phyloP scores from a whole-genome alignment of 1,139 yeast species.

The Hansenula sp. region DNA sequence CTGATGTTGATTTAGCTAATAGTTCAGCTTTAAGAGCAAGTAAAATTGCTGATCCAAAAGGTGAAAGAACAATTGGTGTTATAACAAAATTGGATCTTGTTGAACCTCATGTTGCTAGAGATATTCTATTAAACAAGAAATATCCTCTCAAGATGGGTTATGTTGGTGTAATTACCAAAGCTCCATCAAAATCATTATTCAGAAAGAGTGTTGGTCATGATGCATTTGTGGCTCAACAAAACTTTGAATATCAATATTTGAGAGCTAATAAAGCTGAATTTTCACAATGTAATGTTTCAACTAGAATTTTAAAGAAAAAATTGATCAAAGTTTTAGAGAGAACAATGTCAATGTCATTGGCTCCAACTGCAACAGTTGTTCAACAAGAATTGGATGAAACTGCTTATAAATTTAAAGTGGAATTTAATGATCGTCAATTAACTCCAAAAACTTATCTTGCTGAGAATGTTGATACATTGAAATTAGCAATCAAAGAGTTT shows the following conservation, averaged over 20 bases:
- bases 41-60: slow-evolving; percentile 87
- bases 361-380: slow-evolving; percentile 83
- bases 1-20: slow-evolving; percentile 96
- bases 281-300: slow-evolving; percentile 67
- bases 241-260: slow-evolving; percentile 57
- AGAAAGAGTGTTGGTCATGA: slow-evolving; percentile 32
- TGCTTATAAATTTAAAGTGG: slow-evolving; percentile 89
- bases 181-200: slow-evolving; percentile 44
- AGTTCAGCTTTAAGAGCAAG: slow-evolving; percentile 93
- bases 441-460: slow-evolving; percentile 95
- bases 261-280: slow-evolving; percentile 58
- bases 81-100: slow-evolving; percentile 91
- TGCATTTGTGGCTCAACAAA: slow-evolving; percentile 56
- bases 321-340: slow-evolving; percentile 82
- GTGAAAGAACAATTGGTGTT: slow-evolving; percentile 94
- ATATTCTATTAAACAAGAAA: slow-evolving; percentile 65
- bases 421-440: slow-evolving; percentile 87
- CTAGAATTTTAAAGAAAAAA: slow-evolving; percentile 70
- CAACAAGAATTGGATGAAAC: slow-evolving; percentile 93
- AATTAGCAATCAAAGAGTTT: slow-evolving; percentile 82
- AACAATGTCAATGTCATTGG: slow-evolving; percentile 85
- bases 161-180: slow-evolving; percentile 90
- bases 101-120: slow-evolving; percentile 66
- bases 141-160: slow-evolving; percentile 95
- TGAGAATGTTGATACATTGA: slow-evolving; percentile 82